phyloP scores from a whole-genome alignment of 139 green algal genomes.

The Chlorella sp. region DNA sequence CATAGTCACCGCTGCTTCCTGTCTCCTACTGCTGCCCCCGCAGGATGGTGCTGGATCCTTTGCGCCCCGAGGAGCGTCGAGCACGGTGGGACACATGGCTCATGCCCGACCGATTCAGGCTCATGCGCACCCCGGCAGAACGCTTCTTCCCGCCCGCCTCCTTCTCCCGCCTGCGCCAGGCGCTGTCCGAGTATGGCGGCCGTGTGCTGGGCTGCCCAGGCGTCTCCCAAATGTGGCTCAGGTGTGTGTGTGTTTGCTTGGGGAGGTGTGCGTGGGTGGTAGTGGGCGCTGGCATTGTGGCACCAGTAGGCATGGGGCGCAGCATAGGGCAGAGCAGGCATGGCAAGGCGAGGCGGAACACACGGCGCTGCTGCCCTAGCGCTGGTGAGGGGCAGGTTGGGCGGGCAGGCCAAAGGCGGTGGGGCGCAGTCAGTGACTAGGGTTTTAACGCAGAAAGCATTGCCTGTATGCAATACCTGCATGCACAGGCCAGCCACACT shows the following conservation, averaged over 20 bases:
- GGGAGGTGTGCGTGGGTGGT: no score
- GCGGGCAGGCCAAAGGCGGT: no score
- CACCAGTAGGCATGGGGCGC: no score
- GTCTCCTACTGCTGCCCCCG: not conserved
- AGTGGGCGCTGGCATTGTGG: not conserved
- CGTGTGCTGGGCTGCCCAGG: constrained; percentile 71
- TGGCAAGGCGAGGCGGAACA: no score
- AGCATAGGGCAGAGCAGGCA: no score
- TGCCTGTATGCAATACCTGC: no score
- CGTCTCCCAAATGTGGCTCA: constrained; percentile 84
- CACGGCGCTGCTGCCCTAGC: no score
- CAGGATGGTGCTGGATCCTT: constrained; percentile 30
- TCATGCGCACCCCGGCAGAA: constrained; percentile 27
- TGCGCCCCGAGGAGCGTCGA: not conserved
- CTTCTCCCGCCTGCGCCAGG: constrained; percentile 58
- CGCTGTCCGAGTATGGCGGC: constrained; percentile 72
- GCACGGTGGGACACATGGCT: constrained; percentile 71
- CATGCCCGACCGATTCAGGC: constrained; percentile 76
- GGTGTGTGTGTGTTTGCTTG: not conserved
- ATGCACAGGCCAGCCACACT: no score
- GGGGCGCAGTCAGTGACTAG: no score
- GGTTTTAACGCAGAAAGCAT: no score
- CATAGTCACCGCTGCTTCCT: not conserved
- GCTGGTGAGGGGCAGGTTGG: no score
- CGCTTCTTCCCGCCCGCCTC: not conserved